A percentile compares a stretch with the other conserved stretches of the same genome.
phyloP scores from a whole-genome alignment of 345 rosid species.

The Hirschfeldia incana region DNA sequence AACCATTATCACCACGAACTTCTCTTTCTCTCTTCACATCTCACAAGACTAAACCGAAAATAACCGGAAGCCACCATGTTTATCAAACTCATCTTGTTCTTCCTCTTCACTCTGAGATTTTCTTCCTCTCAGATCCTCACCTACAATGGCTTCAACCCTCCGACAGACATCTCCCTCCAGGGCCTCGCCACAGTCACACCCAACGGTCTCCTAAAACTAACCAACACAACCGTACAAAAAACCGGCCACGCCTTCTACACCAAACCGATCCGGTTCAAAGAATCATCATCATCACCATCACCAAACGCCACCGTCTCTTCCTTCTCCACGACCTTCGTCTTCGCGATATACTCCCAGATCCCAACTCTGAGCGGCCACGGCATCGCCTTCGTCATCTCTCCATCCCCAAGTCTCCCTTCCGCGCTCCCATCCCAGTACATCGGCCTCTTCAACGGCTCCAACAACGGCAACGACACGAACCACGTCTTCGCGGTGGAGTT shows the following conservation, averaged over 20 bases:
- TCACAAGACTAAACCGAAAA: conserved; percentile 2
- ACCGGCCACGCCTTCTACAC: conserved; percentile 86
- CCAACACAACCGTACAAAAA: conserved; percentile 51
- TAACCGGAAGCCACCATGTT: conserved; percentile 38
- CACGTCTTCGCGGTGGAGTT: conserved; percentile 84
- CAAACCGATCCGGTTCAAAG: conserved; percentile 57
- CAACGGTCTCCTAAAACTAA: conserved; percentile 61
- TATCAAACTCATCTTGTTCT: conserved; percentile 27
- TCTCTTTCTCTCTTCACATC: conserved; percentile 3
- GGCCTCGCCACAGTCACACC: conserved; percentile 58
- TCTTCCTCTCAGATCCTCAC: conserved; percentile 36
- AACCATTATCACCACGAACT: conserved; percentile 6
- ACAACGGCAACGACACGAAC: conserved; percentile 60
- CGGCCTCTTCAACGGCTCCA: conserved; percentile 60
- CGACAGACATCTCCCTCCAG: conserved; percentile 42
- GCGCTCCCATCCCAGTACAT: conserved; percentile 71
- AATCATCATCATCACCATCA: conserved; percentile 23
- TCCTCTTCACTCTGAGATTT: conserved; percentile 24
- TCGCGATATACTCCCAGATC: conserved; percentile 65
- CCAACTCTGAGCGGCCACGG: conserved; percentile 81
- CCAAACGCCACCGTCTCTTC: conserved; percentile 47
- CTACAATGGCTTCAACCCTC: conserved; percentile 35
- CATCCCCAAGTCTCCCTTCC: conserved; percentile 44
- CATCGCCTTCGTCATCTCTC: conserved; percentile 65
- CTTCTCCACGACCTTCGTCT: conserved; percentile 80